Evolutionary conservation across 345 rosid genomes (phyloP).

Genomic region (Euphorbia peplus): DNA sequence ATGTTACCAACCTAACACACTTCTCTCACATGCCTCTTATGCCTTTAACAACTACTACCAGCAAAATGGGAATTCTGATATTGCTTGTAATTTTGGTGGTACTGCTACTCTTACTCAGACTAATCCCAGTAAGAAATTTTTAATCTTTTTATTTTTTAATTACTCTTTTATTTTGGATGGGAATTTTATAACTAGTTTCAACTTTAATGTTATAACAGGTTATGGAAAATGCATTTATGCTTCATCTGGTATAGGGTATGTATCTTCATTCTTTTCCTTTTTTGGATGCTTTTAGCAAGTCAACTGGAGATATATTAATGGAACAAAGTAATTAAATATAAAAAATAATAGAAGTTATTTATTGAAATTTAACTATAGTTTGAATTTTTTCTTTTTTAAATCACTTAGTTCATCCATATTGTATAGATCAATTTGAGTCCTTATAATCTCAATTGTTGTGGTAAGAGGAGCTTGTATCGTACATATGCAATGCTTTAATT

Average conservation of each 20-base stretch:
- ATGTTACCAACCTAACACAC: conserved; percentile 24
- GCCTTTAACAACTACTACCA: conserved; percentile 34
- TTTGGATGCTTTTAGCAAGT: no score
- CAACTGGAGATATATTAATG: no score
- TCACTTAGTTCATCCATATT: no score
- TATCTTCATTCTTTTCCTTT: neutral
- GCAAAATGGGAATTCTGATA: conserved; percentile 33
- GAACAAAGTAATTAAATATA: no score
- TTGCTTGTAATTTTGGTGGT: conserved; percentile 37
- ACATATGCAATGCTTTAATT: no score
- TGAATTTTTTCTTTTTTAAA: no score
- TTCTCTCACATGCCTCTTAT: conserved; percentile 30
- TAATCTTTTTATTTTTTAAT: neutral
- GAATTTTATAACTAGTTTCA: neutral
- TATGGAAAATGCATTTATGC: conserved; percentile 27
- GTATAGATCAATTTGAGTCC: no score
- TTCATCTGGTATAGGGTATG: conserved; percentile 23
- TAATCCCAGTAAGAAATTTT: conserved; percentile 22
- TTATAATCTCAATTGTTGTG: no score
- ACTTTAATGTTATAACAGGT: conserved; percentile 11
- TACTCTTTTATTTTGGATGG: neutral
- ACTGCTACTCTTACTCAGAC: conserved; percentile 17
- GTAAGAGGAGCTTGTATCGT: no score
- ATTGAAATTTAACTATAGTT: no score
- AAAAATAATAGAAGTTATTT: no score